Evolutionary conservation across 164 flowering plant species (phyloP), one percentile per base, ranked within the genome.

Genomic region (Aristolochia californica): DNA sequence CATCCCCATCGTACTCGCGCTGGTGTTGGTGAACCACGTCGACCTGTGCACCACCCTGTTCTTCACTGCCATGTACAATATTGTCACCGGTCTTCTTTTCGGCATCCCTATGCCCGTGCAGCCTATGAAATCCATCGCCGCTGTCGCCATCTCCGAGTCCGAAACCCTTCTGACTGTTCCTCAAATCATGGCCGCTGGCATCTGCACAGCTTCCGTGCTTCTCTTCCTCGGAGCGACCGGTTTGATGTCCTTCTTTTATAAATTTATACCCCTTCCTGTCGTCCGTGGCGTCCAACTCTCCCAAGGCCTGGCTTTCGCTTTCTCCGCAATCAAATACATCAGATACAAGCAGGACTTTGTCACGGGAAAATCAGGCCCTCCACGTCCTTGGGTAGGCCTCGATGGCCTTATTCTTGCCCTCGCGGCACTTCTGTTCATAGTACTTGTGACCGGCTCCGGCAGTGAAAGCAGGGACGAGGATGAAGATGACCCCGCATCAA

Each of bases 51-150:
- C 88, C 48, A 88, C 93, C 26, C 85, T 88, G 45, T 79, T 83
- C 75, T 85, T 86, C 88, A 86, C 94, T 22, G 76, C 74, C 45
- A 64, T 83, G 62, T 86, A 86, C 86, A 86, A 89, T 77, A 74
- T 83, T 71, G 51, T 72, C 74, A 89, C 94, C 55, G 94, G 94
- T 48, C 61, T 80, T 49, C 80, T 89, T 65, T 89, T 84, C 74
- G 80, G 80, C 61, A 60, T 80, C 63, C 97, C 97, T 53, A 89
- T 89, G 97, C 97, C 97, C 28, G 97, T 89, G 59, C 94, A 89
- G 55, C 97, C 97, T 62, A 89, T 89, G 97, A 89, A 89, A 62
- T 83, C 94, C 68, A 86, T 89, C 59, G 97, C 97, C 26, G 87
- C 97, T 61, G 96, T 85, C 66, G 96, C 96, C 62, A 75, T 86